Evolutionary conservation across 1,139 yeast species (phyloP), one percentile per base, ranked within the genome.

Genomic region (Trichomonascaceae sp.): DNA sequence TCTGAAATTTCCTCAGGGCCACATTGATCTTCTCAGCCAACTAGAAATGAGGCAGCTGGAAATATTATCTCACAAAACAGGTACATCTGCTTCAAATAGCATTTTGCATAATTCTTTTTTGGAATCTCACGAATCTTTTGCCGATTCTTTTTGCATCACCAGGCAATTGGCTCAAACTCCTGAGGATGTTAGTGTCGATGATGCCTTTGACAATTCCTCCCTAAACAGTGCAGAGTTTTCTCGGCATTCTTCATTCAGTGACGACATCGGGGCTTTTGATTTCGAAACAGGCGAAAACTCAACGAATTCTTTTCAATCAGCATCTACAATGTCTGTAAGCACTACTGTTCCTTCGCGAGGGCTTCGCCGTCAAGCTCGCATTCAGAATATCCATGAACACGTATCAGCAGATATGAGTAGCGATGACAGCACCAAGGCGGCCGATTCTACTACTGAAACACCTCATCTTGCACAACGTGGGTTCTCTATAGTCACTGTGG

Each of bases 81-180:
- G 17, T 9, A 15, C 41, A 6, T 36, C 41, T 13, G 41, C 41
- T 15, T n/a, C 41, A n/a, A 36, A 36, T 36, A 36, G 41, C 41
- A 36, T 36, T 13, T 15, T 36, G 41, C 41, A 36, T 36, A 5
- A 36, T 3, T 15, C 41, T 36, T 36, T n/a, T 13, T 15, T 36
- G 41, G 41, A 36, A 36, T 36, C 41, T 36, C 41, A 36, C 41
- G 41, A 36, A 4, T 59, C 62, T 8, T 53, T 59, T 54, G 58
- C 58, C 41, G 62, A 59, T 46, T 58, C 58, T 43, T 52, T 59
- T 15, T 53, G 60, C 27, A 59, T 59, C n/a, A 56, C 57, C 43
- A 60, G 58, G 30, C 53, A 57, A 15, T 44, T 59, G 41, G 61
- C 56, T 15, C 55, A 57, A 17, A 39, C 50, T 15, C 10, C 22